Conservation (phyloP, 306 rosid species). For the Gillenia trifoliata region DNA sequence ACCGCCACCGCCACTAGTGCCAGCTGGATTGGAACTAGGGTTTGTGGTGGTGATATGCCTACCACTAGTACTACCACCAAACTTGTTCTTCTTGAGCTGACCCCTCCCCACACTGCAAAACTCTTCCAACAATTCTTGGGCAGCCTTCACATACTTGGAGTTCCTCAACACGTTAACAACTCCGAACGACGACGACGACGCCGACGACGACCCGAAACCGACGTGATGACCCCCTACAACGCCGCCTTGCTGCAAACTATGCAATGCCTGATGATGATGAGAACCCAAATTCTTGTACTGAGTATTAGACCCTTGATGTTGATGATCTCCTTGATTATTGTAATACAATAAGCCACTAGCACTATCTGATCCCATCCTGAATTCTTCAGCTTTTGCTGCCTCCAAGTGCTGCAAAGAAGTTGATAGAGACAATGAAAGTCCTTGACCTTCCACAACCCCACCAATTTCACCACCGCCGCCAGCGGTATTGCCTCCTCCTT, state of each 20-base stretch:
- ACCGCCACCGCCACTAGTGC: slow-evolving; percentile 11
- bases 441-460: slow-evolving; percentile 54
- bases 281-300: slow-evolving; percentile 41
- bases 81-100: slow-evolving; percentile 62
- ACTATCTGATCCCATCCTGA: slow-evolving; percentile 41
- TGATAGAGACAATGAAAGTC: slow-evolving; percentile 63
- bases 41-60: slow-evolving; percentile 37
- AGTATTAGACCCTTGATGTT: slow-evolving; percentile 12
- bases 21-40: slow-evolving; percentile 60
- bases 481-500: slow-evolving; percentile 6
- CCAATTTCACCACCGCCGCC: slow-evolving; percentile 14
- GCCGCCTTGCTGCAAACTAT: slow-evolving; percentile 41
- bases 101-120: slow-evolving; percentile 85
- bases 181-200: slow-evolving; percentile 24
- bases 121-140: slow-evolving; percentile 76
- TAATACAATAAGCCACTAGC: slow-evolving; percentile 35
- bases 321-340: slow-evolving; percentile 30
- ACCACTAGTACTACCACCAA: slow-evolving; percentile 3
- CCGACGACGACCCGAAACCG: slow-evolving; percentile 37
- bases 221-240: slow-evolving; percentile 22
- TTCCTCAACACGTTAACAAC: slow-evolving; percentile 63
- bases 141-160: slow-evolving; percentile 69
- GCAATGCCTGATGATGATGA: slow-evolving; percentile 29
- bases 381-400: slow-evolving; percentile 67
- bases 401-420: slow-evolving; percentile 60